phyloP scores from a whole-genome alignment of 441 rosid genomes.

The Omphalea diandra region DNA sequence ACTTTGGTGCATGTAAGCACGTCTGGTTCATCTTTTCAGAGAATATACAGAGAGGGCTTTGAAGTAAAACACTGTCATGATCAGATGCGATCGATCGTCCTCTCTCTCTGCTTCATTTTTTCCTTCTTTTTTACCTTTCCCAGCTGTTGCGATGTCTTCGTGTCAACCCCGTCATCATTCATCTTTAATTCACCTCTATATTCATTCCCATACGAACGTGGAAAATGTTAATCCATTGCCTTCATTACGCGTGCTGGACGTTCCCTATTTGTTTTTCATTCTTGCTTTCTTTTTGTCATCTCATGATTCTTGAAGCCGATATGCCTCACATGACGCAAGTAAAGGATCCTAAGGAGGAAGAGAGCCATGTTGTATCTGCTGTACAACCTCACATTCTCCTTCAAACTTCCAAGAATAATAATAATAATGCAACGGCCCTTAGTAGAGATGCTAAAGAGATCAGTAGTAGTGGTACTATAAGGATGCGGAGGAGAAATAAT shows the following conservation, averaged over 20 bases:
- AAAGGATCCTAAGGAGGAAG: slow-evolving; percentile 9
- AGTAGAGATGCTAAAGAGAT: background rate
- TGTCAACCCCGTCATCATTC: background rate
- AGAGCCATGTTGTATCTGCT: background rate
- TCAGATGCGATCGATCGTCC: slow-evolving; percentile 22
- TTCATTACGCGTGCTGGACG: background rate
- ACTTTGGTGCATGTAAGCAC: slow-evolving; percentile 31
- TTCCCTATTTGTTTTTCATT: background rate
- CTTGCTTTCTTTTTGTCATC: background rate
- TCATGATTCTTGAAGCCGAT: background rate
- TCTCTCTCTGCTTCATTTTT: background rate
- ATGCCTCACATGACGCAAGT: slow-evolving; percentile 20
- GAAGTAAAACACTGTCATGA: slow-evolving; percentile 26
- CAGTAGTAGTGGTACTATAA: no score
- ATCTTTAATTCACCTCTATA: background rate
- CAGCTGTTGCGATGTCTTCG: slow-evolving; percentile 19
- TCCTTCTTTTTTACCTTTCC: background rate
- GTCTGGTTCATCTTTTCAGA: slow-evolving; percentile 25
- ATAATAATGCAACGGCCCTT: background rate
- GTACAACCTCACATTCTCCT: background rate
- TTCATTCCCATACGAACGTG: slow-evolving; percentile 9
- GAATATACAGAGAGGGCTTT: slow-evolving; percentile 30
- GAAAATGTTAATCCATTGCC: slow-evolving; percentile 13
- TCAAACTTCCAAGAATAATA: background rate
- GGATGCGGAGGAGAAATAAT: background rate